Evolutionary conservation across 2,329 filamentous ascomycete genomes (phyloP).

Genomic region (Seiridium cupressi): DNA sequence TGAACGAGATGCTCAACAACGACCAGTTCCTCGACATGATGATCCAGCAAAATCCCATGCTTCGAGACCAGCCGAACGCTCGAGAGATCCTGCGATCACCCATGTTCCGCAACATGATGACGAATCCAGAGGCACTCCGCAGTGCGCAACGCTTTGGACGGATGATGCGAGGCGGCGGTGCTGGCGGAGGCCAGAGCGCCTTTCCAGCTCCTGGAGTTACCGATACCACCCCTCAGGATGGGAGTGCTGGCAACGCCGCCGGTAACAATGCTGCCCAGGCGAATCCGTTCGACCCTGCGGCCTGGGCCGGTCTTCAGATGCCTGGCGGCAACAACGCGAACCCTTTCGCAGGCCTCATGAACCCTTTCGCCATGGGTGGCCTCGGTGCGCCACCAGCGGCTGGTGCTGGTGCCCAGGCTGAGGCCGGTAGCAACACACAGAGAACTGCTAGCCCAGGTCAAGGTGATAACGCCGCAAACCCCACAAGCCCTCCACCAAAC

Average conservation of each 20-base stretch:
- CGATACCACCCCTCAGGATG: constrained; percentile 68
- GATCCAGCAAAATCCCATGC: constrained; percentile 85
- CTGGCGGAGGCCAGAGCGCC: constrained; percentile 45
- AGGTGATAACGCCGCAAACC: constrained; percentile 18
- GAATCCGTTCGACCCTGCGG: constrained; percentile 43
- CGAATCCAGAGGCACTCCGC: constrained; percentile 80
- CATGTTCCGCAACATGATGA: constrained; percentile 88
- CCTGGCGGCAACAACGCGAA: constrained; percentile 29
- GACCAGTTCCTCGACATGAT: constrained; percentile 93
- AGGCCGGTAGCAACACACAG: constrained; percentile 23
- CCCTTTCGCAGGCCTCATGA: constrained; percentile 37
- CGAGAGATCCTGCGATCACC: constrained; percentile 86
- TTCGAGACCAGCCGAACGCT: constrained; percentile 71
- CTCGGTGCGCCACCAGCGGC: constrained; percentile 23
- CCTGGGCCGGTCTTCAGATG: constrained; percentile 31
- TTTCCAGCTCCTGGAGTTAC: constrained; percentile 93
- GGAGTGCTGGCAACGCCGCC: constrained; percentile 27
- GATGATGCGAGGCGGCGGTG: constrained; percentile 54
- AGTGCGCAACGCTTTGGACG: constrained; percentile 82
- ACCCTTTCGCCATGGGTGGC: constrained; percentile 13
- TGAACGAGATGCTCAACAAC: constrained; percentile 95
- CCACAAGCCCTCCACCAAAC: constrained; percentile 47
- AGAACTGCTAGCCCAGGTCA: constrained; percentile 21
- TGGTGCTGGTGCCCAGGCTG: constrained; percentile 15
- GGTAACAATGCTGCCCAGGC: constrained; percentile 12